Conservation (phyloP, 805 yeast species). For the Candida krabiensis region DNA sequence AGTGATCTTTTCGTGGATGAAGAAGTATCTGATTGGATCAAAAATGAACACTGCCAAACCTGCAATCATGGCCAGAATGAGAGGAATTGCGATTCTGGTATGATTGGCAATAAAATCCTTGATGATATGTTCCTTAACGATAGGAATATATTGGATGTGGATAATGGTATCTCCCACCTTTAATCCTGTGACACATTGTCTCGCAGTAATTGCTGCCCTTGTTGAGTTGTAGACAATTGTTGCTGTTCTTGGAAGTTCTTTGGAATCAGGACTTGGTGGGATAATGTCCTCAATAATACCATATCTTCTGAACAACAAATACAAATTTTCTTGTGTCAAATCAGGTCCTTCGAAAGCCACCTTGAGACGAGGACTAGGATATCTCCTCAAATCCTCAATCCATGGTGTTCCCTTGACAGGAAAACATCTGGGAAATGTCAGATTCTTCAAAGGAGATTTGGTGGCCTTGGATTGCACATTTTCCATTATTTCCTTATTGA, state of each 20-base stretch:
- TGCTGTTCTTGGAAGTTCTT: slow-evolving; percentile 49
- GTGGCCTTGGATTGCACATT: slow-evolving; percentile 32
- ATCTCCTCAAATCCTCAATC: slow-evolving; percentile 88
- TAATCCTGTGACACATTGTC: slow-evolving; percentile 87
- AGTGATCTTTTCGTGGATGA: slow-evolving; percentile 71
- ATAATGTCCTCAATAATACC: slow-evolving; percentile 78
- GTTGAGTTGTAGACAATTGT: slow-evolving; percentile 53
- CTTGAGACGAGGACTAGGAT: slow-evolving; percentile 62
- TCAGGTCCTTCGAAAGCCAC: slow-evolving; percentile 76
- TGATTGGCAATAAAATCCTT: slow-evolving; percentile 66
- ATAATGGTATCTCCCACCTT: slow-evolving; percentile 60
- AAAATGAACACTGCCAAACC: slow-evolving; percentile 81
- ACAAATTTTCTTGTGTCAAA: slow-evolving; percentile 74
- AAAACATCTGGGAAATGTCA: slow-evolving; percentile 55
- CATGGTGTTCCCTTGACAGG: slow-evolving; percentile 92
- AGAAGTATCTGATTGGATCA: slow-evolving; percentile 88
- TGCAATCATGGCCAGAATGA: slow-evolving; percentile 74
- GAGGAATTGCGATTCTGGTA: slow-evolving; percentile 79
- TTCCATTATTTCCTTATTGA: slow-evolving; percentile 47
- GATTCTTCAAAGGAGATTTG: slow-evolving; percentile 37
- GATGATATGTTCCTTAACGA: slow-evolving; percentile 51
- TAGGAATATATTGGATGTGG: slow-evolving; percentile 71
- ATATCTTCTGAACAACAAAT: slow-evolving; percentile 80
- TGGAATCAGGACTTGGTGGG: slow-evolving; percentile 50
- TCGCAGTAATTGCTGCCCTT: slow-evolving; percentile 79